A percentile compares a stretch with the other conserved stretches of the same genome.
Evolutionary conservation across 2,329 filamentous ascomycete genomes (phyloP).

Genomic region (Grosmannia huntii): DNA sequence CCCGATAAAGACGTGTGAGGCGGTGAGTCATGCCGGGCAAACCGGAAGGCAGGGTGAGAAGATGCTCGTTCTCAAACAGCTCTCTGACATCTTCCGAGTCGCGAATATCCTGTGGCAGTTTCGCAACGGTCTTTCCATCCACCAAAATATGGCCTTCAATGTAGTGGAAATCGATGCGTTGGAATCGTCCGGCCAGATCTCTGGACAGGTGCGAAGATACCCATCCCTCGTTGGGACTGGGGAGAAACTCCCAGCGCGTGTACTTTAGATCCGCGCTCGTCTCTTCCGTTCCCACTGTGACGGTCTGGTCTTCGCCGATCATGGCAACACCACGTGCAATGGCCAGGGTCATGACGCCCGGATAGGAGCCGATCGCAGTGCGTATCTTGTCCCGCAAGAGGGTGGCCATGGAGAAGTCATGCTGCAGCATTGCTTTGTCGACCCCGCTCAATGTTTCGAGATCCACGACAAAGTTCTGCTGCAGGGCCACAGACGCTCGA

Average conservation of each 20-base stretch:
- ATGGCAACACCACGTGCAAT: background rate
- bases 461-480: slow-evolving; percentile 6
- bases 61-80: slow-evolving; percentile 39
- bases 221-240: slow-evolving; percentile 1
- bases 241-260: background rate
- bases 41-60: slow-evolving; percentile 38
- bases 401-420: background rate
- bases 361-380: background rate
- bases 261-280: background rate
- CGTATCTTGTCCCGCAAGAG: background rate
- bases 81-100: slow-evolving; percentile 27
- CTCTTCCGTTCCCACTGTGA: background rate
- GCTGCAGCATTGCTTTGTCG: background rate
- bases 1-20: slow-evolving; percentile 20
- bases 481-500: slow-evolving; percentile 4
- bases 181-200: background rate
- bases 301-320: background rate
- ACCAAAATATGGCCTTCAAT: slow-evolving; percentile 24
- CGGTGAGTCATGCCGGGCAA: slow-evolving; percentile 40
- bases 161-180: slow-evolving; percentile 22
- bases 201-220: background rate
- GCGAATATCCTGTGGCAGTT: slow-evolving; percentile 38
- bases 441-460: background rate
- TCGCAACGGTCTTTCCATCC: slow-evolving; percentile 22
- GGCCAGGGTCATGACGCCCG: background rate